These are phyloP conservation scores for Talaromyces funiculosus DNA, from an alignment of 2,329 filamentous ascomycete genomes.

Conservation along the genomic window DNA sequence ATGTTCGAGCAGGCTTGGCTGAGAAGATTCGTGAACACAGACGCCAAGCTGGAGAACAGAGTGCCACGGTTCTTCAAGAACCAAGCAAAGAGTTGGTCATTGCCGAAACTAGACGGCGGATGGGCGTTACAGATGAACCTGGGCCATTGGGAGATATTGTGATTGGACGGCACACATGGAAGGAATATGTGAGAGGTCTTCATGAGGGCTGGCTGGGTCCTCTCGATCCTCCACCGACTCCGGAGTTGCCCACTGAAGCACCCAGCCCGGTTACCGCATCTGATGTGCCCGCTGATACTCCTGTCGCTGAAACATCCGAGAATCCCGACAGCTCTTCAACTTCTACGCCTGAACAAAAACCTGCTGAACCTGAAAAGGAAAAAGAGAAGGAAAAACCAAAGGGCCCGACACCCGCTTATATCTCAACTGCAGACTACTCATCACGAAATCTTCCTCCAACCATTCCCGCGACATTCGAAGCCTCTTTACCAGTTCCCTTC, in stretches of 20 bases:
- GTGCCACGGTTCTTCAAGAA: conserved; percentile 35
- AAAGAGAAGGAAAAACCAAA: conserved; percentile 47
- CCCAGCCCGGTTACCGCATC: conserved; percentile 7
- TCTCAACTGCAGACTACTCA: conserved; percentile 66
- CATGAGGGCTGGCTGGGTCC: conserved; percentile 97
- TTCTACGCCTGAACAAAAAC: conserved; percentile 13
- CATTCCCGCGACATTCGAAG: conserved; percentile 66
- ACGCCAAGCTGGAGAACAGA: conserved; percentile 55
- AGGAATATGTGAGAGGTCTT: conserved; percentile 87
- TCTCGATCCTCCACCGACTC: conserved; percentile 47
- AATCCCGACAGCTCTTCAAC: conserved; percentile 21
- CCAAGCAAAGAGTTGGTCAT: conserved; percentile 57
- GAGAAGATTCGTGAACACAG: conserved; percentile 70
- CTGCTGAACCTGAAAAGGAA: conserved; percentile 42
- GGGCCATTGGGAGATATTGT: conserved; percentile 79
- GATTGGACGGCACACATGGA: conserved; percentile 90
- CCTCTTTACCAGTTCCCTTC: conserved; percentile 66
- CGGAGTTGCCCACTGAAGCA: conserved; percentile 15
- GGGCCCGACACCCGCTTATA: conserved; percentile 65
- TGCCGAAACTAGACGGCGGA: conserved; percentile 57
- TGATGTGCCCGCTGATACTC: conserved; percentile 18
- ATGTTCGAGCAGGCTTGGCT: conserved; percentile 78
- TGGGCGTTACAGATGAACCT: conserved; percentile 64
- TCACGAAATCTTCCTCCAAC: conserved; percentile 58
- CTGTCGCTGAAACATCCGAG: background rate